Evolutionary conservation across 257 asterid genomes (phyloP), one percentile per base, ranked within the genome.

Genomic region (Plantago ovata): DNA sequence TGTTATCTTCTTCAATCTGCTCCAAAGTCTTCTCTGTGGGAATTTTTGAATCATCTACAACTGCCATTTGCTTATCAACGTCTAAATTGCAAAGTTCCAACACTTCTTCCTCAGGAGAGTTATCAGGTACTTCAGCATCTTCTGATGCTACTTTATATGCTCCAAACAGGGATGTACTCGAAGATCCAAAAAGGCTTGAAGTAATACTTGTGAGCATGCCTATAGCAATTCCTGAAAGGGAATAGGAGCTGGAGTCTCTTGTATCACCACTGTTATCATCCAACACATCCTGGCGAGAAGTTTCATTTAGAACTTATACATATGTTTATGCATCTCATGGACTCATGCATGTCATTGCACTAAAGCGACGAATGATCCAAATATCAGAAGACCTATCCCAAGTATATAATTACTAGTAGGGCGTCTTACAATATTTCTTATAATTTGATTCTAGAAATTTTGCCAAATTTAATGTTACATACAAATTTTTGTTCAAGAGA

Each of bases 221-320:
- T 28, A 82, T 28, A 32, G 84, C 93, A 60, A 80, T 82, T 74
- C 71, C 80, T 62, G 85, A 75, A 73, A 86, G 68, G 71, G 89
- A 81, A 66, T 32, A 57, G 57, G 81, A 75, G 70, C 78, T 58
- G 12, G 78, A 60, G 53, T 63, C 66, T 48, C 69, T 72, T 41
- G 56, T 68, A 55, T 54, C 67, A 45, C 60, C 62, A 51, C 51
- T 56, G 52, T 73, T 50, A 47, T 70, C 61, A 49, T 74, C 75
- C 47, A 55, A 53, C 42, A 62, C 46, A 41, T 80, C 93, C 97
- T 89, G 76, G 52, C 69, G 48, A 18, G 13, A 22, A 64, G 19
- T 53, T 63, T 57, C 44, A 7, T 15, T 56, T 48, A 66, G 72
- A 41, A 40, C 21, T 13, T 7, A 57, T 49, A 49, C 12, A 20